These are phyloP conservation scores for Cudoniella acicularis DNA, from an alignment of 495 filamentous ascomycete species.

Conservation along the genomic window DNA sequence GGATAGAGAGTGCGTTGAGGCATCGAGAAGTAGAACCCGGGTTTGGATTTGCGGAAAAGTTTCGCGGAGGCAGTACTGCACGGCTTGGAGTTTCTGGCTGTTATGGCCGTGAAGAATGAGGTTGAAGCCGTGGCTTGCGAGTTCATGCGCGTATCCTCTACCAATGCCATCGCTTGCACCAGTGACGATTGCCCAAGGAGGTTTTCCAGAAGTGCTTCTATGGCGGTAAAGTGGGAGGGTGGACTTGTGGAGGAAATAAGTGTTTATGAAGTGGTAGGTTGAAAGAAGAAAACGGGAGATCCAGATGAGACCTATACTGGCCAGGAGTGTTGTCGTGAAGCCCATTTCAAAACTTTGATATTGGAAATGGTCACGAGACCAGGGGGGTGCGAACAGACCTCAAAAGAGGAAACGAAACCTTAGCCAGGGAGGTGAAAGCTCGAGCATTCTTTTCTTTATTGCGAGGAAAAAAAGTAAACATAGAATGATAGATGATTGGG, in stretches of 20 bases:
- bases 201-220: neutral
- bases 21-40: constrained; percentile 81
- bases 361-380: neutral
- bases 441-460: neutral
- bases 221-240: neutral
- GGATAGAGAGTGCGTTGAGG: constrained; percentile 57
- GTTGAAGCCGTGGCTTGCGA: constrained; percentile 85
- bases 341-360: neutral
- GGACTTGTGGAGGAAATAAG: neutral
- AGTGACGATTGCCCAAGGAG: constrained; percentile 81
- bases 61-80: constrained; percentile 54
- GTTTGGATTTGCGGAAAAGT: constrained; percentile 51
- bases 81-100: constrained; percentile 70
- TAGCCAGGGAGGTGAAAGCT: neutral
- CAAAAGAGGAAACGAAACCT: neutral
- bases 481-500: too few relatives aligned
- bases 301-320: neutral
- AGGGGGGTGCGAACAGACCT: neutral
- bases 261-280: neutral
- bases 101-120: constrained; percentile 90
- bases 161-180: constrained; percentile 94
- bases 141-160: constrained; percentile 85
- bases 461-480: too few relatives aligned
- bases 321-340: neutral
- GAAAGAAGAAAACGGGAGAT: neutral